Base-by-base conservation (phyloP, 129 eudicot species). In the Escallonia herrerae region DNA sequence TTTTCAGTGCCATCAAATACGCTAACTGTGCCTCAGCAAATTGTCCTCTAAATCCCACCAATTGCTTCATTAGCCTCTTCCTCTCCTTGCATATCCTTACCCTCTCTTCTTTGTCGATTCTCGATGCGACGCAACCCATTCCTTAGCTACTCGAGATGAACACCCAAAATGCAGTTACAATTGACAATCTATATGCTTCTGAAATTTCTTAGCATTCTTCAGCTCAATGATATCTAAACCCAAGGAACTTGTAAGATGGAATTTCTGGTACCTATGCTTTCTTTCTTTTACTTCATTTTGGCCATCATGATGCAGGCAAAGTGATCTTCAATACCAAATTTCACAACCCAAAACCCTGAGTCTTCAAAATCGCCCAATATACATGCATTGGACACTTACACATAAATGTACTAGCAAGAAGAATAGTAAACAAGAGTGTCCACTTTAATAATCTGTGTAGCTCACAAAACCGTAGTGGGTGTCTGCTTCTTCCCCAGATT, bases 41-140 rank as follows among this genome's bases (percentile, higher is more conserved):
- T 53, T 78, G 82, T 70, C 72, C 67, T 46, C 91, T 72, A 46
- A 61, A 76, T 39, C 77, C 70, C 56, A 85, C 65, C 8, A 81
- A 58, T 41, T 78, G 84, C 53, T 81, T 85, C 82, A 85, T 76
- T 54, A 81, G 56, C 75, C 64, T 85, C 69, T 70, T 81, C 66
- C 87, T 81, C 64, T 85, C 91, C 56, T 76, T 85, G 63, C 91
- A 85, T 0, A 72, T 60, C 42, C 74, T 66, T 58, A 85, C 91
- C 81, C 82, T 78, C 66, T 81, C 91, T 64, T 76, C 82, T 66
- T 74, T 73, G 67, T 76, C 87, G 47, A 85, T 73, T 43, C 84
- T 77, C 37, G 90, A 84, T 49, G 82, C 77, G 43, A 58, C 84
- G 69, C 90, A 81, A 40, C 90, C 90, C 90, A 84, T 84, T 59